Evolutionary conservation across 768 basidiomycete species (phyloP), one percentile per base, ranked within the genome.

Genomic region (Xerocomellus amylosporus): DNA sequence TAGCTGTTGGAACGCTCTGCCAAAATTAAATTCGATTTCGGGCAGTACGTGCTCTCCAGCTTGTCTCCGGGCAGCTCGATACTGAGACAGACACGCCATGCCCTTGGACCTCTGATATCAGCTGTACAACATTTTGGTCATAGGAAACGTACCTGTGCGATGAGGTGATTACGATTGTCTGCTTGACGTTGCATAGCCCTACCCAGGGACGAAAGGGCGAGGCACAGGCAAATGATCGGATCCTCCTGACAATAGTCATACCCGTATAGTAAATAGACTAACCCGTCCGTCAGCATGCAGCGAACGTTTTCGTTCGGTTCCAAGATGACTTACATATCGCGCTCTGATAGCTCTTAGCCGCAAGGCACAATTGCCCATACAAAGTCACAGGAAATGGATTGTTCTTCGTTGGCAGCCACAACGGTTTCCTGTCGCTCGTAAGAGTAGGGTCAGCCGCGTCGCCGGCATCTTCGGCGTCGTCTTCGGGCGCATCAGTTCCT

Each of bases 11-110:
- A 97, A 98, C 2, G 85, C 83, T 43, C 96, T 78, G 0, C 88
- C 96, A 65, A 95, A 90, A 69, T 99, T 99, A 68, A 82, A 98
- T 54, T 99, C 92, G 4, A 96, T 86, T 69, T 98, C 95, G 28
- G 84, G 80, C 22, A 79, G 60, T 3, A 74, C 50, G 4, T 59
- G 76, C 3, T 75, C 69, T 3, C 70, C 68, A 45, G 74, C 73
- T 2, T 60, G 71, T 40, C 74, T 75, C 14, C 87, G 78, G 2
- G 88, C 64, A n/a, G 77, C 75, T 17, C 93, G 82, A 69, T 98
- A 99, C 45, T 84, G 81, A 0, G 86, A 79, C 24, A 98, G 70
- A 69, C 94, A 97, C 0, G 90, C 91, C 77, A 95, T 80, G 0
- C 81, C 90, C 89, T 93, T 60, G 20, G 15, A 17, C n/a, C 28